phyloP scores from a whole-genome alignment of 805 yeast species.

The Zygosaccharomyces gambellarensis region DNA sequence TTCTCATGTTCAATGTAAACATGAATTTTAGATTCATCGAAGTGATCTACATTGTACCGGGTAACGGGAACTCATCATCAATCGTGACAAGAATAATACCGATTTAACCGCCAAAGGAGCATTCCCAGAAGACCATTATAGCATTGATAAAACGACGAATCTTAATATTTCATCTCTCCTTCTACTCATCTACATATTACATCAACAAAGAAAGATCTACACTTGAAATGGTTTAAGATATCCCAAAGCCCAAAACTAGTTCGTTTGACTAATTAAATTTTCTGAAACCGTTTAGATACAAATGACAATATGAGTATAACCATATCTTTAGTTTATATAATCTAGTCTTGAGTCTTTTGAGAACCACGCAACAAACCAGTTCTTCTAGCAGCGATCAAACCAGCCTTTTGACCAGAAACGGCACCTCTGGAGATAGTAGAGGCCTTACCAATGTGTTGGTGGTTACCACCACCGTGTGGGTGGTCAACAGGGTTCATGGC shows the following conservation, averaged over 20 bases:
- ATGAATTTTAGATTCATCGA: too few relatives aligned
- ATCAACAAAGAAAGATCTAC: not conserved
- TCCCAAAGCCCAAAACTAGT: conserved; percentile 1
- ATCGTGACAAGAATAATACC: too few relatives aligned
- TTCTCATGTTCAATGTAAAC: not conserved
- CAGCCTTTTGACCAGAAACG: conserved; percentile 99
- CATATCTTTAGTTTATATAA: conserved; percentile 28
- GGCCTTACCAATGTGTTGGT: conserved; percentile 99
- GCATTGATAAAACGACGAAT: not conserved
- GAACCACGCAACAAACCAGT: conserved; percentile 99
- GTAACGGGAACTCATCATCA: not conserved
- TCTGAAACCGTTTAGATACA: conserved; percentile 20
- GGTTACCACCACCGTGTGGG: conserved; percentile 99
- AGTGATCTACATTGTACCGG: not conserved
- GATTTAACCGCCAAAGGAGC: too few relatives aligned
- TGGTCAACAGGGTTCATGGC: conserved; percentile 99
- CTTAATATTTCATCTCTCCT: not conserved
- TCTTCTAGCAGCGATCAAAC: conserved; percentile 99
- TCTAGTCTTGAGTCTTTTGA: conserved; percentile 81
- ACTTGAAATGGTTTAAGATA: not conserved
- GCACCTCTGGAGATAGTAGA: conserved; percentile 99
- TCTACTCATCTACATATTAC: not conserved
- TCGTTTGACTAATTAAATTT: conserved; percentile 13
- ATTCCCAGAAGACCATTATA: not conserved
- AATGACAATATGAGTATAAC: conserved; percentile 27